A percentile compares a stretch with the other conserved stretches of the same genome.
phyloP scores from a whole-genome alignment of 257 asterid genomes.

The Primulina huaijiensis region DNA sequence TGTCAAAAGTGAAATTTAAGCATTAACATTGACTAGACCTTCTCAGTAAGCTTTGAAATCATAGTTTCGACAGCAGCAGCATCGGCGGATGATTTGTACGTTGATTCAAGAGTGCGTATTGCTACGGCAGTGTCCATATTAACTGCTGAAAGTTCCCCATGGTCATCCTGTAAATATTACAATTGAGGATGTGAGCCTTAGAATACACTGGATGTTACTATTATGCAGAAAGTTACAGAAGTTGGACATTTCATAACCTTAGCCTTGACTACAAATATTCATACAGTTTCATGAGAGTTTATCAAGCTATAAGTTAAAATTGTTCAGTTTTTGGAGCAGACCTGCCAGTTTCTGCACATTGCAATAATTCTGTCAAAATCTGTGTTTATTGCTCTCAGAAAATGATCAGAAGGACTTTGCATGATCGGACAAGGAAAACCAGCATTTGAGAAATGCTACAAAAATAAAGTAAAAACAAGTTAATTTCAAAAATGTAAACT shows the following conservation, averaged over 20 bases:
- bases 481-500: slow-evolving; percentile 15
- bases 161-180: slow-evolving; percentile 72
- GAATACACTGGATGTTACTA: slow-evolving; percentile 15
- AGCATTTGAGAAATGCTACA: slow-evolving; percentile 98
- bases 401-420: slow-evolving; percentile 99
- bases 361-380: slow-evolving; percentile 97
- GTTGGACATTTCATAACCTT: slow-evolving; percentile 12
- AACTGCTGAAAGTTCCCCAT: slow-evolving; percentile 86
- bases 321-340: slow-evolving; percentile 26
- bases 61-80: slow-evolving; percentile 88
- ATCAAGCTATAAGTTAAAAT: slow-evolving; percentile 6
- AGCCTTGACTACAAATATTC: slow-evolving; percentile 8
- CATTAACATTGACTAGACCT: slow-evolving; percentile 41
- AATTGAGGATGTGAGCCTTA: neutral
- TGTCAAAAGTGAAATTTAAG: slow-evolving; percentile 10
- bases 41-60: slow-evolving; percentile 80
- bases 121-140: slow-evolving; percentile 99
- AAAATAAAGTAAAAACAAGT: slow-evolving; percentile 21
- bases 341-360: slow-evolving; percentile 99
- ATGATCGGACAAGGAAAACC: slow-evolving; percentile 99
- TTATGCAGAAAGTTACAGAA: slow-evolving; percentile 11
- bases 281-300: slow-evolving; percentile 17
- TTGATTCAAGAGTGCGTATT: slow-evolving; percentile 96
- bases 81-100: slow-evolving; percentile 84
- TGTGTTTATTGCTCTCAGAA: slow-evolving; percentile 94